Base-by-base conservation (phyloP, 345 rosid genomes). In the Crucihimalaya himalaica region DNA sequence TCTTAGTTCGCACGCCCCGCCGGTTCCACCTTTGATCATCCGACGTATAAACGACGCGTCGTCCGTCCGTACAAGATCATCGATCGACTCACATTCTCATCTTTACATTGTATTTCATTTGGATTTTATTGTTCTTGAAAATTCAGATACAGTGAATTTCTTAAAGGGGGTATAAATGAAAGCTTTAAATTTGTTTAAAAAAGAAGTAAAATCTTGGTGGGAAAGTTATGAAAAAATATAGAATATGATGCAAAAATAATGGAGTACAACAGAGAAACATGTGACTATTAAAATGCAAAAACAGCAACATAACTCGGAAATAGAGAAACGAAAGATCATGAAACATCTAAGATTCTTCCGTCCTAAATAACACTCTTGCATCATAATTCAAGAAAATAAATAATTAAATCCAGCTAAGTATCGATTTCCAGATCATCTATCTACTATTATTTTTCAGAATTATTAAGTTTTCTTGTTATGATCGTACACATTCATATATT, bases 251-350 rank as follows among this genome's bases (percentile, higher is more conserved):
- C 34, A 70, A n/a, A n/a, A 54, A 70, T 76, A 52, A 76, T 63
- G 58, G 54, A 56, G 20, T 31, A 43, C 70, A 69, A 34, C 63
- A 69, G 47, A 76, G 58, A 69, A 76, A 76, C 79, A 76, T 69
- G 75, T 76, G 79, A 76, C 70, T 31, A 76, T 42, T 68, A 69
- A 76, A 23, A 76, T 76, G 79, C 65, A 69, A 69, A 76, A 61
- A 51, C 79, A 62, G 65, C 55, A 53, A 68, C 51, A 31, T 52
- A 31, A 53, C 65, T 53, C 37, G 48, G 16, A 68, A 45, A 61
- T 18, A 68, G 5, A 37, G 18, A 20, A 57, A 54, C 4, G 0
- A 66, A 40, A 19, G n/a, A 28, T 47, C 6, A 68, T 42, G 63
- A 61, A 68, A 42, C 50, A 62, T 60, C 74, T 34, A 60, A 32